These are phyloP conservation scores for Cardamine chenopodiifolia DNA, from an alignment of 345 rosid genomes.

Conservation along the genomic window DNA sequence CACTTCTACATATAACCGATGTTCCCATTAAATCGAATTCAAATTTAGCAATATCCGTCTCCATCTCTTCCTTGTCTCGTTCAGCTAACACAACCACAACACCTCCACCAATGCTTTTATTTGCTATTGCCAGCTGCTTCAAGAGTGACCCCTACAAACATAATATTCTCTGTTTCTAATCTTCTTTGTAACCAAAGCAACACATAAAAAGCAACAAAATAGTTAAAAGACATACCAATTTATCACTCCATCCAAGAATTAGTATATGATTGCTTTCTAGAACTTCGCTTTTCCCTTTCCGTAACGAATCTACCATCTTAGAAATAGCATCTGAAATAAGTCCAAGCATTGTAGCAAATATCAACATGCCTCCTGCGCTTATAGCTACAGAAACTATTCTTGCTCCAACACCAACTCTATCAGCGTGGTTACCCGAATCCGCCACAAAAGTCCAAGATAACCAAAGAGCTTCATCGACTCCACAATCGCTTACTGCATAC, in stretches of 20 bases:
- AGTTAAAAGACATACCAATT: slow-evolving; percentile 60
- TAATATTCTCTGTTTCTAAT: background rate
- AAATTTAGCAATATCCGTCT: slow-evolving; percentile 77
- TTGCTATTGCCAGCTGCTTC: slow-evolving; percentile 94
- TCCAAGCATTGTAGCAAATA: slow-evolving; percentile 95
- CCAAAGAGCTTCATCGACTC: slow-evolving; percentile 89
- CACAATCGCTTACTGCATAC: slow-evolving; percentile 79
- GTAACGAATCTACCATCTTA: slow-evolving; percentile 87
- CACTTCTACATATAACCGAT: slow-evolving; percentile 90
- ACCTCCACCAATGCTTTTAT: slow-evolving; percentile 90
- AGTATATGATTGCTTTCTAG: slow-evolving; percentile 82
- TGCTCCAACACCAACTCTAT: slow-evolving; percentile 73
- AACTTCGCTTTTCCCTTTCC: slow-evolving; percentile 95
- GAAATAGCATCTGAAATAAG: slow-evolving; percentile 91
- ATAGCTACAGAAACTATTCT: slow-evolving; percentile 87
- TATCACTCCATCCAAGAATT: slow-evolving; percentile 96
- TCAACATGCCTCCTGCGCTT: slow-evolving; percentile 93
- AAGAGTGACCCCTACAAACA: slow-evolving; percentile 77
- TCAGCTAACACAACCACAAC: slow-evolving; percentile 86
- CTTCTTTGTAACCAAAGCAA: background rate
- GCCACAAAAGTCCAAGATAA: slow-evolving; percentile 92
- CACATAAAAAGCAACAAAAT: background rate
- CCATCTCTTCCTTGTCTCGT: slow-evolving; percentile 97
- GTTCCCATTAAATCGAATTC: slow-evolving; percentile 95
- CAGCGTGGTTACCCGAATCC: slow-evolving; percentile 90